Base-by-base conservation (phyloP, 2,329 filamentous ascomycete species). In the Pyricularia grisea region DNA sequence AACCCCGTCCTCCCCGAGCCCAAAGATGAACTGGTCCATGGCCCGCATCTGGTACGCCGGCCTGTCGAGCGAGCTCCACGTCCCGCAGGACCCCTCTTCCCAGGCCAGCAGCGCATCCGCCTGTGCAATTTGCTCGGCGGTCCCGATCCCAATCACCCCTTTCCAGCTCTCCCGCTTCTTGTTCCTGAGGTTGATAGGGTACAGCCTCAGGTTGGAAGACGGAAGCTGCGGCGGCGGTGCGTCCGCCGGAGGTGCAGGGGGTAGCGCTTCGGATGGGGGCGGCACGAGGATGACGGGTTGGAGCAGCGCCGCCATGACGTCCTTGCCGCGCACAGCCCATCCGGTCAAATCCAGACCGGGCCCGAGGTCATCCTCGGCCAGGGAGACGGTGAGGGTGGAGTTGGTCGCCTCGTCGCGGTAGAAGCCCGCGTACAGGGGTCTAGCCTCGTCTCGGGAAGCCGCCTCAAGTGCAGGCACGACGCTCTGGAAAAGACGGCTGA, bases 331-430 rank as follows among this genome's bases (percentile, higher is more conserved):
- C 6, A 50, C 42, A 20, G n/a, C 2, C 42, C 42, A 50, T 1
- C 17, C 17, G 17, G 42, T 50, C 4, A n/a, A 1, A 20, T 50
- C n/a, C 17, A 50, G 42, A 17, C 42, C 42, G 4, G 42, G 42
- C 17, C 17, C 42, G 42, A 42, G 36, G 36, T 42, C 36, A 14
- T 42, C 36, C 36, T 17, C 2, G 12, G 36, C 36, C 17, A 42
- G 36, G 2, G 36, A 17, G 12, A 42, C 6, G 11, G 12, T 42
- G 2, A 42, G 12, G 17, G 74, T 79, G 0, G 81, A 82, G 73
- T 81, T 80, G 25, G 75, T 79, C 0, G 70, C 70, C 10, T 72
- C 71, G 50, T 83, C 79, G 1, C 69, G 67, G 70, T 82, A 84
- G 0, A 74, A 78, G 33, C 82, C 82, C 0, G 72, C 77, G 69